These are phyloP conservation scores for Podospora pseudopauciseta DNA, from an alignment of 495 filamentous ascomycete species.

Conservation along the genomic window DNA sequence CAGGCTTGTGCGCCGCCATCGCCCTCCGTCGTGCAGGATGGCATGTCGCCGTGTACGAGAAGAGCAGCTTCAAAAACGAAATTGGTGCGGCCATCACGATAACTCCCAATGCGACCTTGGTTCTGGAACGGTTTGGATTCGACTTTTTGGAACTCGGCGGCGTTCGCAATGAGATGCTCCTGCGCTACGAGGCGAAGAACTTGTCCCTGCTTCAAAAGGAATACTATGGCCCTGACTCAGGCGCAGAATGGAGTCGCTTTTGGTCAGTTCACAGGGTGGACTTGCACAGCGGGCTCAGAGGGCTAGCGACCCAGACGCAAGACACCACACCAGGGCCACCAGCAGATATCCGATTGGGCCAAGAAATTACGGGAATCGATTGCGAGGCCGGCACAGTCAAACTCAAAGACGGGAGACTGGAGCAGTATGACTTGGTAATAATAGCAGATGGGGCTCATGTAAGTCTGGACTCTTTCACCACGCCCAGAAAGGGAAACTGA, in stretches of 20 bases:
- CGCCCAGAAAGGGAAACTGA: background rate
- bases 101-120: conserved; percentile 47
- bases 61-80: conserved; percentile 50
- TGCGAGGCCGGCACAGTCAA: conserved; percentile 25
- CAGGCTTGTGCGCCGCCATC: conserved; percentile 41
- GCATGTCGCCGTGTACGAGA: conserved; percentile 51
- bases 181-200: conserved; percentile 29
- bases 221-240: conserved; percentile 32
- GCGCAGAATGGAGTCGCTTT: conserved; percentile 19
- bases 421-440: conserved; percentile 26
- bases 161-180: conserved; percentile 31
- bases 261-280: conserved; percentile 53
- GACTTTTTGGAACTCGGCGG: conserved; percentile 35
- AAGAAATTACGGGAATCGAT: conserved; percentile 24
- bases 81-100: conserved; percentile 54
- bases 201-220: conserved; percentile 27
- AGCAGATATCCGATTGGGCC: conserved; percentile 33
- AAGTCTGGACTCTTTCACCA: conserved; percentile 8
- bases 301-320: conserved; percentile 35
- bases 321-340: conserved; percentile 21
- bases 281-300: conserved; percentile 49
- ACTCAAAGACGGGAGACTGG: conserved; percentile 18
- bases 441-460: conserved; percentile 36
- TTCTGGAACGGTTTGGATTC: conserved; percentile 48
- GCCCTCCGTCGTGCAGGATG: conserved; percentile 48